phyloP scores from a whole-genome alignment of 768 basidiomycete genomes.

The Rhodotorula sphaerocarpa region DNA sequence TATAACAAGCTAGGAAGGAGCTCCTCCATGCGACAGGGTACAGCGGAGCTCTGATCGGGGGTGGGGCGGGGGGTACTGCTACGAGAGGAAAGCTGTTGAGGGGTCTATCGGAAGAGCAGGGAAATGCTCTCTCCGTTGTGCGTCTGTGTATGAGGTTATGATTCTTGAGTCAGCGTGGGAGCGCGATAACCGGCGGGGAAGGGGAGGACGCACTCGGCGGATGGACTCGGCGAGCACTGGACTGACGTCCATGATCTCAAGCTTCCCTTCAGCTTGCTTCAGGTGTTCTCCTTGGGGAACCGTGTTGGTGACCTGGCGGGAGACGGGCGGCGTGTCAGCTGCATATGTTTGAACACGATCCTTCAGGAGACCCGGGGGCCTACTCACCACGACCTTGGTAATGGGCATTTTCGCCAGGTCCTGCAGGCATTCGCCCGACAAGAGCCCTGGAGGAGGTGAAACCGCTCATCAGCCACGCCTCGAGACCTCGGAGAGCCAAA shows the following conservation, averaged over 20 bases:
- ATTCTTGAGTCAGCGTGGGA: background rate
- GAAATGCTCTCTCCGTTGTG: constrained; percentile 92
- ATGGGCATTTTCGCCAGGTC: constrained; percentile 65
- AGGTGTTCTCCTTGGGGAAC: constrained; percentile 69
- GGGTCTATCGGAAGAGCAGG: constrained; percentile 60
- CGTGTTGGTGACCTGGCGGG: constrained; percentile 77
- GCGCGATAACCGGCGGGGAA: no score
- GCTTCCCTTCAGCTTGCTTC: constrained; percentile 54
- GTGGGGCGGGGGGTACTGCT: no score
- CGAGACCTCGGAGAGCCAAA: constrained; percentile 20
- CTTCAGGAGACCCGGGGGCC: background rate
- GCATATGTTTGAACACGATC: no score
- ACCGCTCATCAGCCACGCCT: background rate
- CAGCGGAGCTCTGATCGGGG: no score
- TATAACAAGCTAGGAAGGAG: no score
- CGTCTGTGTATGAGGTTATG: constrained; percentile 47
- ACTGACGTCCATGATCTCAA: constrained; percentile 82
- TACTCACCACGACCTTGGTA: constrained; percentile 70
- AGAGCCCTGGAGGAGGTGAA: constrained; percentile 54
- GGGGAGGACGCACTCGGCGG: constrained; percentile 49
- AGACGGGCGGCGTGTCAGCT: no score
- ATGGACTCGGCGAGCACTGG: constrained; percentile 92
- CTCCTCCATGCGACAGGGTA: no score
- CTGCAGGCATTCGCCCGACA: constrained; percentile 66
- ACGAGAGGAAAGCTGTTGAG: no score